Percentiles rank a stretch among this genome's conserved stretches.
phyloP scores from a whole-genome alignment of 2,329 filamentous ascomycete species.

The Dactylellina leptospora region DNA sequence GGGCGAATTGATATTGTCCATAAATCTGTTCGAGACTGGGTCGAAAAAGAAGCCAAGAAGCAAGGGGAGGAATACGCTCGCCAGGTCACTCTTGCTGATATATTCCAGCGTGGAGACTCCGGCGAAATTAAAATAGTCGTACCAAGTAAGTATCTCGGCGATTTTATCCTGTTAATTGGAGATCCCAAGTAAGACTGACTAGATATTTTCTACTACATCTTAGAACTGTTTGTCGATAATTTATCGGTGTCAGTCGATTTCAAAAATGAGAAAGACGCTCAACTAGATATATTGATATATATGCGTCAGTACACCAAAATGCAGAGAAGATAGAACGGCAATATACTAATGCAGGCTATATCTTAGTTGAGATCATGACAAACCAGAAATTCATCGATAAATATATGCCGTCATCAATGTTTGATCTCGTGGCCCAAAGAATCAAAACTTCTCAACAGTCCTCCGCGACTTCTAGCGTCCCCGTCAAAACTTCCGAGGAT shows the following conservation, averaged over 20 bases:
- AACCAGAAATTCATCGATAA: slow-evolving; percentile 23
- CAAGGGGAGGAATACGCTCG: neutral
- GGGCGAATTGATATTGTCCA: slow-evolving; percentile 27
- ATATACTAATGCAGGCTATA: neutral
- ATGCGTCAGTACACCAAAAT: neutral
- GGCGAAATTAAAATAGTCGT: slow-evolving; percentile 27
- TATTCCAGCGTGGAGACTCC: slow-evolving; percentile 6
- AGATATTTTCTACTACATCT: neutral
- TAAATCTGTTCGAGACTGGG: slow-evolving; percentile 38
- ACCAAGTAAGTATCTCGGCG: slow-evolving; percentile 18
- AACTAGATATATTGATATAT: slow-evolving; percentile 31
- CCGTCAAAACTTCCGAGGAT: too few relatives aligned
- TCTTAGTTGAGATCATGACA: slow-evolving; percentile 26
- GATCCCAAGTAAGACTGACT: too few relatives aligned
- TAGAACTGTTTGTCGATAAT: slow-evolving; percentile 11
- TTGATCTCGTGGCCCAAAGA: neutral
- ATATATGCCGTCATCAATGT: slow-evolving; percentile 1
- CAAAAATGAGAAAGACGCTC: slow-evolving; percentile 12
- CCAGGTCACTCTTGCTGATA: slow-evolving; percentile 10
- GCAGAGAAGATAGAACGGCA: too few relatives aligned
- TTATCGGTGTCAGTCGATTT: slow-evolving; percentile 15
- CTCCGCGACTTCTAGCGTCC: too few relatives aligned
- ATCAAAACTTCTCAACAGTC: too few relatives aligned
- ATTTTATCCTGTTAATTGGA: too few relatives aligned
- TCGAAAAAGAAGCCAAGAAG: slow-evolving; percentile 29